A percentile compares a stretch with the other conserved stretches of the same genome.
Evolutionary conservation across 1,139 yeast genomes (phyloP).

Genomic region (Candida sp.): DNA sequence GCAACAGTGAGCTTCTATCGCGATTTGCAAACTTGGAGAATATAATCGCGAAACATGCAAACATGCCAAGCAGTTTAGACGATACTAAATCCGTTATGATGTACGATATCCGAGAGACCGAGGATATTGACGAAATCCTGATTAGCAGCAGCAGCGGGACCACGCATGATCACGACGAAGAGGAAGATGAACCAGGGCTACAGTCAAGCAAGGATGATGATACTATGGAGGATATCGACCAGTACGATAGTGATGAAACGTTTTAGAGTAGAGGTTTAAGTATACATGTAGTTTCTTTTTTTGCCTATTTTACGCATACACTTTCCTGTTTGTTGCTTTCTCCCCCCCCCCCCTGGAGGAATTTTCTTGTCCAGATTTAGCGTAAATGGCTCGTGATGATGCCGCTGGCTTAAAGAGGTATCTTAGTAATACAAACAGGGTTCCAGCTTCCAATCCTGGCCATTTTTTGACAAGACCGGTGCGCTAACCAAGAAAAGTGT

Average conservation of each 20-base stretch:
- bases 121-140: slow-evolving; percentile 18
- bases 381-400: neutral
- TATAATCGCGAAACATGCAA: slow-evolving; percentile 5
- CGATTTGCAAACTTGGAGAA: slow-evolving; percentile 12
- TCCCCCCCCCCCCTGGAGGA: neutral
- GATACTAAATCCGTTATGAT: slow-evolving; percentile 12
- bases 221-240: slow-evolving; percentile 12
- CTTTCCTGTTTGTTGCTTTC: neutral
- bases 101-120: slow-evolving; percentile 27
- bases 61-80: slow-evolving; percentile 6
- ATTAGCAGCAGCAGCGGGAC: slow-evolving; percentile 20
- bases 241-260: slow-evolving; percentile 20
- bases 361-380: neutral
- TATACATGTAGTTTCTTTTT: neutral
- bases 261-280: slow-evolving; percentile 7
- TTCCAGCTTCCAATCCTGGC: neutral
- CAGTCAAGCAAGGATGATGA: slow-evolving; percentile 9
- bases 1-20: slow-evolving; percentile 10
- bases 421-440: neutral
- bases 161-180: slow-evolving; percentile 7
- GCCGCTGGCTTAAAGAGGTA: neutral
- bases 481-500: neutral
- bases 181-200: slow-evolving; percentile 4
- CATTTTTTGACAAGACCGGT: too few species aligned
- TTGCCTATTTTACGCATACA: too few species aligned